phyloP scores from a whole-genome alignment of 2,329 filamentous ascomycete species.

The Phialophora chinensis region DNA sequence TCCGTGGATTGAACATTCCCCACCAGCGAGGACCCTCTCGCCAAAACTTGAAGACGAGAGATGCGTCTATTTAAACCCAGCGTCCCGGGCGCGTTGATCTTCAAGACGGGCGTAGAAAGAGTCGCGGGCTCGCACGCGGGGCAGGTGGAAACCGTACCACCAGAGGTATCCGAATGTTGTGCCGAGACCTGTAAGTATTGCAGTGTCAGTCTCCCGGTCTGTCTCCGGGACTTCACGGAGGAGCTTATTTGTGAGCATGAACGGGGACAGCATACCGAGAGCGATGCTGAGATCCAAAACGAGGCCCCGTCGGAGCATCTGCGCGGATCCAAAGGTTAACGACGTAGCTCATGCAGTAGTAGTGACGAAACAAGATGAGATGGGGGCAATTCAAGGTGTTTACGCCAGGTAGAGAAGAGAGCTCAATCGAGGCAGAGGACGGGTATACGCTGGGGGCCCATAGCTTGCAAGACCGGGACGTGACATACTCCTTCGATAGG shows the following conservation, averaged over 20 bases:
- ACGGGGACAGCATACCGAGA: conserved; percentile 59
- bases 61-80: conserved; percentile 37
- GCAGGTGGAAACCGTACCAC: conserved; percentile 73
- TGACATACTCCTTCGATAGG: conserved; percentile 56
- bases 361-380: background rate
- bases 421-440: background rate
- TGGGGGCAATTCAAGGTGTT: background rate
- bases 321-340: conserved; percentile 31
- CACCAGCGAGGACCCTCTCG: background rate
- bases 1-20: background rate
- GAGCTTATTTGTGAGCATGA: background rate
- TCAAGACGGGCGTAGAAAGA: conserved; percentile 68
- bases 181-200: conserved; percentile 60
- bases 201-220: background rate
- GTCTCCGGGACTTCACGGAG: conserved; percentile 1
- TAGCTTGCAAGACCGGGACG: background rate
- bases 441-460: conserved; percentile 2
- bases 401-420: background rate
- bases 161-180: conserved; percentile 68
- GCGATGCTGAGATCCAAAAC: conserved; percentile 71
- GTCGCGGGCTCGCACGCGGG: conserved; percentile 67
- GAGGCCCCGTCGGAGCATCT: conserved; percentile 71
- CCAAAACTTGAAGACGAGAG: background rate
- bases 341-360: conserved; percentile 23
- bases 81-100: conserved; percentile 59